Evolutionary conservation across 73 alveolate species (phyloP).

Genomic region (Paramecium biaurelia): DNA sequence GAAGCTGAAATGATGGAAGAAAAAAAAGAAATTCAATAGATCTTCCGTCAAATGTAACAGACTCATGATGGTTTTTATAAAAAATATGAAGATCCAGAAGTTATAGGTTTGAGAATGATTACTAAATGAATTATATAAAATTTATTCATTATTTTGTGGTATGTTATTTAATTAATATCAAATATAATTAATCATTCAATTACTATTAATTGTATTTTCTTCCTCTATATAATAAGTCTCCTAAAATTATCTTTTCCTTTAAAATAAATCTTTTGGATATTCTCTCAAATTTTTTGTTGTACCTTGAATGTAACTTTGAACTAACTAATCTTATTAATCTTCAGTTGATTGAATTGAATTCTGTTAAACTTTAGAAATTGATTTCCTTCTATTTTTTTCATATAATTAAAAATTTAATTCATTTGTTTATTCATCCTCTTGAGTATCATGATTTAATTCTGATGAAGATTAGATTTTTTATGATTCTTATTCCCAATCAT

Average conservation of each 20-base stretch:
- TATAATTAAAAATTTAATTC: background rate
- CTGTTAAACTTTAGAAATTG: background rate
- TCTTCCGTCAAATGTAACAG: background rate
- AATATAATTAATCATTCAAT: background rate
- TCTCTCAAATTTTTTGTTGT: background rate
- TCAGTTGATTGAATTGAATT: background rate
- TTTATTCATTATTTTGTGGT: background rate
- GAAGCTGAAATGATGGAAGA: constrained; percentile 39
- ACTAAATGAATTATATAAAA: background rate
- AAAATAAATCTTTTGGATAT: background rate
- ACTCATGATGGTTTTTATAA: background rate
- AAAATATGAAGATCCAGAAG: constrained; percentile 11
- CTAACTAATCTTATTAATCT: background rate
- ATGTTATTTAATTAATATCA: background rate
- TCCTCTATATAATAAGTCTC: background rate
- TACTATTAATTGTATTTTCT: constrained; percentile 12
- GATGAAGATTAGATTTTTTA: background rate
- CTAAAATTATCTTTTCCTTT: background rate
- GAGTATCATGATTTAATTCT: background rate
- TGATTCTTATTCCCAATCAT: background rate
- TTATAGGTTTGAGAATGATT: background rate
- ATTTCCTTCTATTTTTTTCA: background rate
- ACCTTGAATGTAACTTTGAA: background rate
- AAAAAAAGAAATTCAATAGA: background rate
- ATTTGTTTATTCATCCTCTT: background rate